Evolutionary conservation across 2,329 filamentous ascomycete species (phyloP), one percentile per base, ranked within the genome.

Genomic region (Pleoardoris graminearum): DNA sequence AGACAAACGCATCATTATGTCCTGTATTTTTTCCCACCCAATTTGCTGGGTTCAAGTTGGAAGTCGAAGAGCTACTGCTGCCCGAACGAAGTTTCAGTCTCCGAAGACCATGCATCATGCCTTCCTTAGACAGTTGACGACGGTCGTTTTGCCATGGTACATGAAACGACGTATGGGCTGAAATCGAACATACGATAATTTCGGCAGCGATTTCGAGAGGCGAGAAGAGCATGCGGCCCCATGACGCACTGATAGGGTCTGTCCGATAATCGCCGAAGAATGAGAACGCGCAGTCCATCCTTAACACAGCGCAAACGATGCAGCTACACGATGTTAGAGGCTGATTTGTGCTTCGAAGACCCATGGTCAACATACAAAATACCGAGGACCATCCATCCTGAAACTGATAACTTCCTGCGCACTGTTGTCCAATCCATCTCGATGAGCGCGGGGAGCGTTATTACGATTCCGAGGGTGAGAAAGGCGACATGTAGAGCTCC

Each of bases 201-300:
- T 55, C 60, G 16, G 60, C 55, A 8, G 60, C 60, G 22, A 63
- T 54, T 50, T 62, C 60, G 21, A 63, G 60, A 8, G 60, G 59
- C 11, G 59, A 60, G 29, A 62, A 60, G 21, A 58, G 57, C 43
- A 63, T 44, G 32, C 59, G 59, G 49, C 59, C 60, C 60, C 60
- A 63, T 2, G 60, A 54, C 3, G 60, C 55, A 23, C 59, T 55
- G 32, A 63, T 60, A 4, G 55, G 51, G 22, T 63, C 59, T 12
- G 39, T 44, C 5, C 47, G 33, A 12, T 55, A 47, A n/a, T 63
- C 55, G 5, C 48, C 59, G 27, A 61, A 63, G 12, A 61, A 53
- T 12, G 55, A 45, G 29, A 63, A 53, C 10, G 54, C 54, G 50
- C 60, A 63, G 38, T 61, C 60, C 30, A 61, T 61, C 19, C 60